Evolutionary conservation across 2,329 filamentous ascomycete genomes (phyloP).

Genomic region (Pezicula neosporulosa): DNA sequence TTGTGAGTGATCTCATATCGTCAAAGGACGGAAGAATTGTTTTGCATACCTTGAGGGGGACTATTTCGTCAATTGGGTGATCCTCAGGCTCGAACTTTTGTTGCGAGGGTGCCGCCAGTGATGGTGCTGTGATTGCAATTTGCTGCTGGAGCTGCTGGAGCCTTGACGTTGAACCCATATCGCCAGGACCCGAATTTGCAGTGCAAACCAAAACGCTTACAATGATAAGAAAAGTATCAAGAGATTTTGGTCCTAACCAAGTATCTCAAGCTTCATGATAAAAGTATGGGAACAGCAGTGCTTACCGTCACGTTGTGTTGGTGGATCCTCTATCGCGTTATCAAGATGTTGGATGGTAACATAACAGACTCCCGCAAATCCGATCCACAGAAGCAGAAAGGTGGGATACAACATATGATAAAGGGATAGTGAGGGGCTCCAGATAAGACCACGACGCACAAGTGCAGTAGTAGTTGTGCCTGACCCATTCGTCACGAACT

Average conservation of each 20-base stretch:
- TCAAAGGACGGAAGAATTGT: not conserved
- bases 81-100: slow-evolving; percentile 33
- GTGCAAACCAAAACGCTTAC: too few relatives aligned
- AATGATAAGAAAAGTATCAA: too few relatives aligned
- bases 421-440: too few relatives aligned
- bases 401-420: too few relatives aligned
- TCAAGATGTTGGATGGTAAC: not conserved
- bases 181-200: too few relatives aligned
- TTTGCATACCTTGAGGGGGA: slow-evolving; percentile 4
- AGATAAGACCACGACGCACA: not conserved
- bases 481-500: not conserved
- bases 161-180: not conserved
- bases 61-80: slow-evolving; percentile 28
- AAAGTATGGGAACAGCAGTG: too few relatives aligned
- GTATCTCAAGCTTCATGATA: too few relatives aligned
- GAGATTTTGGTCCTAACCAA: too few relatives aligned
- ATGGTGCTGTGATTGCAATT: slow-evolving; percentile 4
- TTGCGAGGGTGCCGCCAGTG: not conserved
- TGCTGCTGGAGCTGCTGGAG: slow-evolving; percentile 36
- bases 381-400: too few relatives aligned
- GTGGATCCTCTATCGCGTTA: slow-evolving; percentile 1
- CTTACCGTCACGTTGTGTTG: too few relatives aligned
- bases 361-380: not conserved
- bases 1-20: not conserved
- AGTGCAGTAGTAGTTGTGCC: not conserved